phyloP scores from a whole-genome alignment of 2,329 filamentous ascomycete species.

The Fragosphaeria purpurea region DNA sequence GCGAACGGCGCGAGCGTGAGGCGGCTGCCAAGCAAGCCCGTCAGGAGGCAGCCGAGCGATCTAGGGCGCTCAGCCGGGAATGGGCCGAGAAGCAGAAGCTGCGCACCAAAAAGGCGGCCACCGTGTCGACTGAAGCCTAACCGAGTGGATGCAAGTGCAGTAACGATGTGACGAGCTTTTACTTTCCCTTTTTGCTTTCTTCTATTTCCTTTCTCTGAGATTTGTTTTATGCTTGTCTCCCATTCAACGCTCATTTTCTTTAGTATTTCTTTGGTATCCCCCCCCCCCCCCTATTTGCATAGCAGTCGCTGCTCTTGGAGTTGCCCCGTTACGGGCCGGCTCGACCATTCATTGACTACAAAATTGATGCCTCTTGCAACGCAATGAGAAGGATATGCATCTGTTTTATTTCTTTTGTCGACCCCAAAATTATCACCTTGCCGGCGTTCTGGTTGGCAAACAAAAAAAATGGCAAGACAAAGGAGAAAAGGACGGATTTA shows the following conservation, averaged over 20 bases:
- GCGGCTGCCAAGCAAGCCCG: conserved; percentile 42
- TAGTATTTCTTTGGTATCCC: no score
- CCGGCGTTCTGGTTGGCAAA: not conserved
- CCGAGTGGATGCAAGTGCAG: no score
- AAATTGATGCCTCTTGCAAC: no score
- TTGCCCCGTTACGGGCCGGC: no score
- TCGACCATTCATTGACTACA: no score
- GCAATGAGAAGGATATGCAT: no score
- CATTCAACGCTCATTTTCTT: no score
- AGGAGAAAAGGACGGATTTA: not conserved
- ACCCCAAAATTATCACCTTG: no score
- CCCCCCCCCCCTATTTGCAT: no score
- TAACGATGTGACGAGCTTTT: not conserved
- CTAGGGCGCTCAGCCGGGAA: conserved; percentile 46
- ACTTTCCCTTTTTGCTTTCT: not conserved
- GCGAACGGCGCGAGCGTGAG: conserved; percentile 46
- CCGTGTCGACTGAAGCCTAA: not conserved
- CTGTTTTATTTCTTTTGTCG: no score
- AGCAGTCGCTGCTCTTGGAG: no score
- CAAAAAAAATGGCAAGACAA: no score
- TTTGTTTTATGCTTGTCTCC: not conserved
- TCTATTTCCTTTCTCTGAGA: not conserved
- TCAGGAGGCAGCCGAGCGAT: conserved; percentile 51
- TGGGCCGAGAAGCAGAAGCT: conserved; percentile 41
- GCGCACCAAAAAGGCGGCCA: conserved; percentile 6